Evolutionary conservation across 2,329 filamentous ascomycete species (phyloP).

Genomic region (Fusarium robinianum): DNA sequence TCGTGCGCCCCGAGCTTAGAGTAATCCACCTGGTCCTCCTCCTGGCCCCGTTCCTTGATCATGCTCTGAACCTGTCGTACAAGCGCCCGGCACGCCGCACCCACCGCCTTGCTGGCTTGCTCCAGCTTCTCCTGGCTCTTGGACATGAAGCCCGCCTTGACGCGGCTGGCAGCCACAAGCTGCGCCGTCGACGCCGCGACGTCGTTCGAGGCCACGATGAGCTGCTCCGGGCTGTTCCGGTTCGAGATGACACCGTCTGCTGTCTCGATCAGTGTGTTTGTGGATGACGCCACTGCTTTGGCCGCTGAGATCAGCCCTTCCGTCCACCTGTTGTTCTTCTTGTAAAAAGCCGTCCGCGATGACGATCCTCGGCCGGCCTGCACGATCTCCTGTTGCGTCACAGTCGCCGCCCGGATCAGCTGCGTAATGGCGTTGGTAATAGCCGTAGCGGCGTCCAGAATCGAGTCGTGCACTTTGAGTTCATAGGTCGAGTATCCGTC

Average conservation of each 20-base stretch:
- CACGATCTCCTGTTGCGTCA: slow-evolving; percentile 94
- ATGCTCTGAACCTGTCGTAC: slow-evolving; percentile 94
- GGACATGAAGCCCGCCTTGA: slow-evolving; percentile 98
- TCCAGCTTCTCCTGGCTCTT: slow-evolving; percentile 94
- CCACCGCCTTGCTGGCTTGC: slow-evolving; percentile 89
- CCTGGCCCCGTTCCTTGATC: slow-evolving; percentile 83
- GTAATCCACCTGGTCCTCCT: slow-evolving; percentile 87
- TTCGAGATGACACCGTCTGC: slow-evolving; percentile 92
- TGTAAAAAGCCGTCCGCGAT: slow-evolving; percentile 94
- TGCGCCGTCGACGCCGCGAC: slow-evolving; percentile 96
- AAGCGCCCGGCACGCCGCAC: slow-evolving; percentile 80
- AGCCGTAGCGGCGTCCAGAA: slow-evolving; percentile 88
- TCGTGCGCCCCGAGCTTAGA: slow-evolving; percentile 86
- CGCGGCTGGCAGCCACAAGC: slow-evolving; percentile 90
- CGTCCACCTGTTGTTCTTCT: slow-evolving; percentile 99
- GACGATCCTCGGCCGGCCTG: slow-evolving; percentile 86
- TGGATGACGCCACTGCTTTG: slow-evolving; percentile 91
- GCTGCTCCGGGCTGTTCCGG: slow-evolving; percentile 91
- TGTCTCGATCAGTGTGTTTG: slow-evolving; percentile 96
- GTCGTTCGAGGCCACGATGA: slow-evolving; percentile 97
- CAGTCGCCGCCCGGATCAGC: slow-evolving; percentile 92
- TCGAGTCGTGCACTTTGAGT: slow-evolving; percentile 92
- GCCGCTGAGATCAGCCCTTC: slow-evolving; percentile 96
- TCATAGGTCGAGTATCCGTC: slow-evolving; percentile 97
- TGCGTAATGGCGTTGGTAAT: slow-evolving; percentile 93